These are phyloP conservation scores for Cercis canadensis DNA, from an alignment of 306 rosid species.

Conservation along the genomic window DNA sequence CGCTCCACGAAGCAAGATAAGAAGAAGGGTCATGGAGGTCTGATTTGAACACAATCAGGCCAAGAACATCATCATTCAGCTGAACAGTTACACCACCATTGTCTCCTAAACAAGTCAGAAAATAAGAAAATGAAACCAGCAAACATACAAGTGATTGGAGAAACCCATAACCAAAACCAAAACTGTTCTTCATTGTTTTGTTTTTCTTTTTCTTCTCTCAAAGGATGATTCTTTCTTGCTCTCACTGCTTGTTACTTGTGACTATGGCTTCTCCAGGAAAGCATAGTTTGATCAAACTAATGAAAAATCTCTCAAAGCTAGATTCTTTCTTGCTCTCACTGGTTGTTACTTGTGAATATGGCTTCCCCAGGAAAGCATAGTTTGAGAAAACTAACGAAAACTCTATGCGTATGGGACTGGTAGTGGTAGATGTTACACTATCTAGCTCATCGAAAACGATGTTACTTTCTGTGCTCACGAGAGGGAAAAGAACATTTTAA, in stretches of 20 bases:
- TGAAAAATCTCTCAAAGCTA: not conserved
- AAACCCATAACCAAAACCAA: conserved; percentile 7
- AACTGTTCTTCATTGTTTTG: conserved; percentile 25
- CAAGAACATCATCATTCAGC: conserved; percentile 84
- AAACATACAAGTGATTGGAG: conserved; percentile 20
- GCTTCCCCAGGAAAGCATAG: too few species aligned
- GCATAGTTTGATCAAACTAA: conserved; percentile 32
- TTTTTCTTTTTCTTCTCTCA: conserved; percentile 4
- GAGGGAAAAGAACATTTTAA: conserved; percentile 24
- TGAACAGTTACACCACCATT: conserved; percentile 32
- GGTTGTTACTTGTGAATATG: too few species aligned
- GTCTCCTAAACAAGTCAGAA: conserved; percentile 38
- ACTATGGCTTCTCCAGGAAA: conserved; percentile 16
- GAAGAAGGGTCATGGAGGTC: conserved; percentile 76
- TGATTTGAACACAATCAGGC: conserved; percentile 85
- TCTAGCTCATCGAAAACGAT: conserved; percentile 36
- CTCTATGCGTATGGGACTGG: too few species aligned
- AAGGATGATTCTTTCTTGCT: conserved; percentile 1
- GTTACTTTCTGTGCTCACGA: conserved; percentile 33
- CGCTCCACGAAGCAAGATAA: conserved; percentile 80
- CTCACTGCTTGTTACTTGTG: conserved; percentile 26
- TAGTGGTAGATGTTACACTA: conserved; percentile 37
- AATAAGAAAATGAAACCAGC: conserved; percentile 34
- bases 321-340: too few species aligned
- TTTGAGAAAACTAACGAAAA: too few species aligned